Evolutionary conservation across 352 stramenopile species (phyloP).

Genomic region (Globisporangium abappressorium): DNA sequence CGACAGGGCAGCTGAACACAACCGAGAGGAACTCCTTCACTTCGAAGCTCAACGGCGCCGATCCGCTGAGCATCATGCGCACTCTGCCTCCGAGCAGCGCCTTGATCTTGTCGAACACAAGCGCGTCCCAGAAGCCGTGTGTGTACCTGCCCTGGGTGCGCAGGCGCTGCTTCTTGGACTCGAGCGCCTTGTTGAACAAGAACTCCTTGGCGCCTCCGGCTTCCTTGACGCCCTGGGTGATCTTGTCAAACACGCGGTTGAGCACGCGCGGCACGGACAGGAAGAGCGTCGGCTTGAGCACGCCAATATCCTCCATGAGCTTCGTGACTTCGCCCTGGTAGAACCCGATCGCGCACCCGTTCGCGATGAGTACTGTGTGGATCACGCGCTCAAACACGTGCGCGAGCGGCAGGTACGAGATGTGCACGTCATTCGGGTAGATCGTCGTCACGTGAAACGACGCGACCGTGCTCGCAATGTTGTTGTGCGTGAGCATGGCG

Average conservation of each 20-base stretch:
- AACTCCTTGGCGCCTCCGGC: slow-evolving; percentile 87
- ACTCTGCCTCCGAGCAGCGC: slow-evolving; percentile 86
- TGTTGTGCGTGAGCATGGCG: slow-evolving; percentile 61
- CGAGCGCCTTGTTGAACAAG: slow-evolving; percentile 85
- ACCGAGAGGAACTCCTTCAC: slow-evolving; percentile 95
- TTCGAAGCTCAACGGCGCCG: slow-evolving; percentile 88
- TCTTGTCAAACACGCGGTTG: slow-evolving; percentile 95
- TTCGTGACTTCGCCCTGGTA: slow-evolving; percentile 86
- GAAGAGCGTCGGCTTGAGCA: slow-evolving; percentile 90
- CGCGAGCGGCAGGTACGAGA: slow-evolving; percentile 93
- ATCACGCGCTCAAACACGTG: slow-evolving; percentile 93
- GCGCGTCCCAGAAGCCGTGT: slow-evolving; percentile 88
- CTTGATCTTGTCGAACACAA: slow-evolving; percentile 96
- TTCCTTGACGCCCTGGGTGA: slow-evolving; percentile 60
- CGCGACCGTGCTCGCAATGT: slow-evolving; percentile 25
- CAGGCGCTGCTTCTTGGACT: slow-evolving; percentile 57
- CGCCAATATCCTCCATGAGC: slow-evolving; percentile 90
- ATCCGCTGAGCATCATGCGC: slow-evolving; percentile 91
- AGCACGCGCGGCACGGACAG: slow-evolving; percentile 91
- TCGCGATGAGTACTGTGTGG: slow-evolving; percentile 45
- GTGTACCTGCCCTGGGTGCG: slow-evolving; percentile 26
- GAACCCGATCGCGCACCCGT: slow-evolving; percentile 89
- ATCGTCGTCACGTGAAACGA: slow-evolving; percentile 16
- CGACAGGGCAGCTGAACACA: slow-evolving; percentile 87
- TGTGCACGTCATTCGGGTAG: slow-evolving; percentile 36